Evolutionary conservation across 1,284 basidiomycete genomes (phyloP).

Genomic region (Melampsora americana): DNA sequence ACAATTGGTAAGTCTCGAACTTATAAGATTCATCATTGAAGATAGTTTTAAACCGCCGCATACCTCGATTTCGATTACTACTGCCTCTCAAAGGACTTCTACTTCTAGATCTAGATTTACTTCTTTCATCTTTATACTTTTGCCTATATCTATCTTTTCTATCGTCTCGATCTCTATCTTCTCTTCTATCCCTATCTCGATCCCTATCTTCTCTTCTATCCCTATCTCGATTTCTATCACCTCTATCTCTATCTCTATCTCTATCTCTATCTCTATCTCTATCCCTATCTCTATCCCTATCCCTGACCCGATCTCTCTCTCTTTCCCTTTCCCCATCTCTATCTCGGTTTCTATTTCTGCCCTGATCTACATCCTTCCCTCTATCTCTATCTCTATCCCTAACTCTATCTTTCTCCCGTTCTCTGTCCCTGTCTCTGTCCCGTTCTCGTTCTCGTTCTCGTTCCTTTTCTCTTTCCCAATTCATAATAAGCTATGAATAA

Average conservation of each 20-base stretch:
- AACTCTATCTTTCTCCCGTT: neutral
- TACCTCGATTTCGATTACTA: constrained; percentile 8
- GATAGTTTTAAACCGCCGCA: neutral
- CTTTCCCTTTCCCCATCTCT: neutral
- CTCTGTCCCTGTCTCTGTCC: constrained; percentile 10
- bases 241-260: neutral
- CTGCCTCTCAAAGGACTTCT: constrained; percentile 12
- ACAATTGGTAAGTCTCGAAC: neutral
- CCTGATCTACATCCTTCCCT: neutral
- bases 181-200: constrained; percentile 20
- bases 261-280: constrained; percentile 23
- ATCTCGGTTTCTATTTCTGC: constrained; percentile 16
- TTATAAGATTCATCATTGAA: neutral
- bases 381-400: constrained; percentile 24
- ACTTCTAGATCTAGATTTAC: constrained; percentile 22
- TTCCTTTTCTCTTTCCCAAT: too few species aligned
- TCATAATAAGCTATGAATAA: too few species aligned
- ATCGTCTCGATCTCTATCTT: constrained; percentile 13
- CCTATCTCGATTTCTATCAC: constrained; percentile 24
- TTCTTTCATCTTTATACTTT: constrained; percentile 17
- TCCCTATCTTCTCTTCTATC: constrained; percentile 7
- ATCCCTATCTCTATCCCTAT: constrained; percentile 23
- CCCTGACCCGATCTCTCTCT: neutral
- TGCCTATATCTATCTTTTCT: constrained; percentile 24
- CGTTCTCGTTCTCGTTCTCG: constrained; percentile 3